Evolutionary conservation across 768 basidiomycete genomes (phyloP).

Genomic region (Rhodotorula diobovata): DNA sequence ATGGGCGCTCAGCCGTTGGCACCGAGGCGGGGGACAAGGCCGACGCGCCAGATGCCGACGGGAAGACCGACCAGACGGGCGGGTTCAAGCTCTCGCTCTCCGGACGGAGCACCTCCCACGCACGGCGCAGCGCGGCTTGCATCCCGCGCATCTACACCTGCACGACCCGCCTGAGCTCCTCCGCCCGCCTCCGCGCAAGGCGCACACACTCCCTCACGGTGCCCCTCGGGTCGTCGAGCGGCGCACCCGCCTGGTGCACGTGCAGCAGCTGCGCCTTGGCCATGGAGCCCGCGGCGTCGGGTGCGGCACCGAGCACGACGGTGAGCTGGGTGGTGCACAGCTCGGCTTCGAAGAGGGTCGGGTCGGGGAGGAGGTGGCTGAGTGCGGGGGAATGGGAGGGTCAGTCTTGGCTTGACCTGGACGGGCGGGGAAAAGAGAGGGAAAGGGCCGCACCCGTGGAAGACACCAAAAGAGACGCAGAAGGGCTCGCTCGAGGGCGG

Average conservation of each 20-base stretch:
- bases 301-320: conserved; percentile 53
- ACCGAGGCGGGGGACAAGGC: too few relatives aligned
- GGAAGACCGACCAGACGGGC: too few relatives aligned
- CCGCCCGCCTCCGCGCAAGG: conserved; percentile 39
- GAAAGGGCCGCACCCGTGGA: conserved; percentile 70
- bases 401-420: background rate
- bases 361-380: conserved; percentile 67
- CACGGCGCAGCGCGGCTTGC: too few relatives aligned
- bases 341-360: conserved; percentile 84
- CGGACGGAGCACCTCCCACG: too few relatives aligned
- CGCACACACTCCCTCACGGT: conserved; percentile 44
- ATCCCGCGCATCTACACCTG: too few relatives aligned
- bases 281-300: conserved; percentile 44
- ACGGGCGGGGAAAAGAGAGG: background rate
- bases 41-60: too few relatives aligned
- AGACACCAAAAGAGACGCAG: conserved; percentile 68
- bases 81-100: too few relatives aligned
- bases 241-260: conserved; percentile 45
- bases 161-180: conserved; percentile 21
- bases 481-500: conserved; percentile 55
- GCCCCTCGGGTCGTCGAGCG: conserved; percentile 40
- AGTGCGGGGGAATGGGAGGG: background rate
- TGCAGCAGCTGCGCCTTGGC: conserved; percentile 51
- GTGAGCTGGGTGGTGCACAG: conserved; percentile 69
- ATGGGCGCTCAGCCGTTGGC: too few relatives aligned